phyloP scores from a whole-genome alignment of 805 yeast species.

The Saccharomycopsis fibuligera region DNA sequence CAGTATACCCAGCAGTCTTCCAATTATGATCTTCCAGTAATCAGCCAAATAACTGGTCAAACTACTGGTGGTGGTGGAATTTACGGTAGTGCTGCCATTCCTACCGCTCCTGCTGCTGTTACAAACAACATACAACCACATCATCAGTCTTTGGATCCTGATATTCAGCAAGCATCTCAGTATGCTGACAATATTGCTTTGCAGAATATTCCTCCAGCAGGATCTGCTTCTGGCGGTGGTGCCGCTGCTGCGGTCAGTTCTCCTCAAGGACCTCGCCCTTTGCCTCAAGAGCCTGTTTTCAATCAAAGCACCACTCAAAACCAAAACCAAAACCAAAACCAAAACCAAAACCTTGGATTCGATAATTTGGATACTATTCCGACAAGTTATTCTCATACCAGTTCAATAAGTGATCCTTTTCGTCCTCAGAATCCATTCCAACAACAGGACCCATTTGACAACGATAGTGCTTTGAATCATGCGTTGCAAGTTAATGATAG shows the following conservation, averaged over 20 bases:
- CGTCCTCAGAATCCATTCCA: conserved; percentile 5
- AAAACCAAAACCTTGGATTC: background rate
- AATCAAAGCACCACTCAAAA: background rate
- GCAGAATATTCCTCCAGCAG: background rate
- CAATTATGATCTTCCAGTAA: too few relatives aligned
- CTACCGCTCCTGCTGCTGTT: background rate
- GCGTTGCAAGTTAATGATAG: background rate
- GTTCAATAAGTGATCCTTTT: background rate
- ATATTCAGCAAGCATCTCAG: too few relatives aligned
- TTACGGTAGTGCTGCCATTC: background rate
- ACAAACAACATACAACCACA: too few relatives aligned
- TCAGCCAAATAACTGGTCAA: too few relatives aligned
- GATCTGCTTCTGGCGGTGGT: too few relatives aligned
- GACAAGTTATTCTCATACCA: background rate
- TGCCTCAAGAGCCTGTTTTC: conserved; percentile 2
- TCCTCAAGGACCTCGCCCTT: background rate
- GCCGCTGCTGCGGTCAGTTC: too few relatives aligned
- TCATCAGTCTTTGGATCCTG: background rate
- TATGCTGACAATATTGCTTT: too few relatives aligned
- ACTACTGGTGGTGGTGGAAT: too few relatives aligned
- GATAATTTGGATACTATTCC: background rate
- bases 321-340: background rate
- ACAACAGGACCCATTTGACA: conserved; percentile 1
- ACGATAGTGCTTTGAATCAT: background rate
- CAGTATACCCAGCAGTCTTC: too few relatives aligned